phyloP scores from a whole-genome alignment of 2,329 filamentous ascomycete genomes.

The Fonsecaea erecta region DNA sequence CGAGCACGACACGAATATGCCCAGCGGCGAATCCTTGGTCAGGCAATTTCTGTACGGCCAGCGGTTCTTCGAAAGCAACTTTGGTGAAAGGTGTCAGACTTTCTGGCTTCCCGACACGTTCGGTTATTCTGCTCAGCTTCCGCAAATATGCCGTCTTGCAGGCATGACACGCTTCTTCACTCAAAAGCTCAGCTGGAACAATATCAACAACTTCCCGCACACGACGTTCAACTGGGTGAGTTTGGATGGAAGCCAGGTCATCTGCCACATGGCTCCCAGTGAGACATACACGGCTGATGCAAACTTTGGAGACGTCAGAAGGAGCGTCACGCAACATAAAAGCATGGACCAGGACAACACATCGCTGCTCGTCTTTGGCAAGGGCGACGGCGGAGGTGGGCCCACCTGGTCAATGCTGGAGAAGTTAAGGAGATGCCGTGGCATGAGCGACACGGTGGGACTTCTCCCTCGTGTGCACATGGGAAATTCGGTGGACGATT shows the following conservation, averaged over 20 bases:
- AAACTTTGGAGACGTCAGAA: slow-evolving; percentile 89
- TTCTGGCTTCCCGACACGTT: slow-evolving; percentile 99
- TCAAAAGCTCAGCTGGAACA: slow-evolving; percentile 99
- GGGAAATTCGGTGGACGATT: slow-evolving; percentile 89
- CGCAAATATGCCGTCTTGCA: slow-evolving; percentile 89
- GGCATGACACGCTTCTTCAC: slow-evolving; percentile 97
- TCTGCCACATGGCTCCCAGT: slow-evolving; percentile 95
- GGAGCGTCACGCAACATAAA: slow-evolving; percentile 91
- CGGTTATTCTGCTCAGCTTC: slow-evolving; percentile 92
- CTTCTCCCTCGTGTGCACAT: slow-evolving; percentile 84
- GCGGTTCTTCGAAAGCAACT: slow-evolving; percentile 89
- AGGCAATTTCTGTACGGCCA: slow-evolving; percentile 96
- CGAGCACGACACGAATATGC: slow-evolving; percentile 97
- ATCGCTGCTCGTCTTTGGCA: slow-evolving; percentile 90
- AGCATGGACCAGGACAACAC: slow-evolving; percentile 91
- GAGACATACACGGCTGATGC: slow-evolving; percentile 96
- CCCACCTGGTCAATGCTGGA: slow-evolving; percentile 93
- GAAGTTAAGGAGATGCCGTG: slow-evolving; percentile 89
- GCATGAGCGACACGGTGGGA: slow-evolving; percentile 84
- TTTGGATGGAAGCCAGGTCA: slow-evolving; percentile 91
- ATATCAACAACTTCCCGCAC: slow-evolving; percentile 98
- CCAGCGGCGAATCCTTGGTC: slow-evolving; percentile 89
- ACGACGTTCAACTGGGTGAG: slow-evolving; percentile 99
- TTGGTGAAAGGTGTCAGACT: slow-evolving; percentile 83
- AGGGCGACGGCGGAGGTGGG: slow-evolving; percentile 93